phyloP scores from a whole-genome alignment of 306 rosid genomes.

The Corylus avellana region DNA sequence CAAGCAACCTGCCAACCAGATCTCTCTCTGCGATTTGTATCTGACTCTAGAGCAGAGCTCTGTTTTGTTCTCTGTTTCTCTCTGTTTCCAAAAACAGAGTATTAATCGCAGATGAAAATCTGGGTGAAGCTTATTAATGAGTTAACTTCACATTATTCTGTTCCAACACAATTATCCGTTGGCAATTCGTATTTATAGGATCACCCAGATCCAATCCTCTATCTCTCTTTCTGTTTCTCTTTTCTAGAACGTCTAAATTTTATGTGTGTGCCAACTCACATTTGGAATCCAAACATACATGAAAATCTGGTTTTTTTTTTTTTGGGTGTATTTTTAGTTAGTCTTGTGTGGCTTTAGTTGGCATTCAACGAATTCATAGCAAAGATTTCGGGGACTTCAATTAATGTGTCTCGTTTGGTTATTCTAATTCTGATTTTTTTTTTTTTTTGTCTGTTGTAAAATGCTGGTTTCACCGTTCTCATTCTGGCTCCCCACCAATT shows the following conservation, averaged over 20 bases:
- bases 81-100: neutral
- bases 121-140: neutral
- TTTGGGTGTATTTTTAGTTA: constrained; percentile 1
- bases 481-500: neutral
- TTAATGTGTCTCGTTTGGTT: constrained; percentile 16
- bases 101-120: neutral
- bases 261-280: constrained; percentile 24
- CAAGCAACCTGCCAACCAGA: neutral
- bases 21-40: neutral
- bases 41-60: neutral
- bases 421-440: constrained; percentile 13
- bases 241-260: constrained; percentile 26
- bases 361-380: constrained; percentile 23
- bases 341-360: constrained; percentile 24
- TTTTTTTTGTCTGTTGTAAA: neutral
- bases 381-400: constrained; percentile 3
- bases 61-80: neutral
- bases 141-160: neutral
- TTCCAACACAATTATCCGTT: neutral
- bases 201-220: constrained; percentile 47
- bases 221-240: constrained; percentile 16
- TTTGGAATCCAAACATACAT: constrained; percentile 21
- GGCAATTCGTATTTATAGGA: constrained; percentile 36
- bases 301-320: neutral
- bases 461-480: constrained; percentile 4